Base-by-base conservation (phyloP, 306 rosid species). In the Abrus precatorius region DNA sequence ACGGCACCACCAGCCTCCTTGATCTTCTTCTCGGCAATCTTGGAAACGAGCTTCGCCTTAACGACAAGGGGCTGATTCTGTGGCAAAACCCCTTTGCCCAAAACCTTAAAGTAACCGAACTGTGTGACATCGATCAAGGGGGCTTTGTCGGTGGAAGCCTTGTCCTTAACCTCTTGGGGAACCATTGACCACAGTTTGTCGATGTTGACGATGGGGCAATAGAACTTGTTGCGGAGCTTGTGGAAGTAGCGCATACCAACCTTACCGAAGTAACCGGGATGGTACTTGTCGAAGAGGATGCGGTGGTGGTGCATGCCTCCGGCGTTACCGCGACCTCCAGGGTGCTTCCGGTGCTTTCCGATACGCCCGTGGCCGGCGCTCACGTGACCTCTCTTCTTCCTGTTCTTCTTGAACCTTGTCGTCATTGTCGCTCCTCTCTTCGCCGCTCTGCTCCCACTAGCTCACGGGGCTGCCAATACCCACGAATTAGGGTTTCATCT, bases 261-360 rank as follows among this genome's bases (percentile, higher is more conserved):
- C 73, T 91, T 91, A 0, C 97, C 97, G 80, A 91, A 91, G 76
- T 83, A 91, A 3, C 97, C 97, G 0, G 97, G 97, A 10, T 91
- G 97, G 88, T 91, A 91, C 77, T 91, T 91, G 85, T 91, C 97
- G 86, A 91, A 91, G 77, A 91, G 93, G 86, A 91, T 91, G 3
- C 97, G 87, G 74, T 91, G 97, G 79, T 91, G 97, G 78, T 91
- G 97, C 97, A 91, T 88, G 8, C 97, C 97, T 45, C 97, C 97
- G 47, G 97, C 97, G 87, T 91, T 91, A 27, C 97, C 97, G 0
- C 97, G 83, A 44, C 97, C 97, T 1, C 93, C 92, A 0, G 97
- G 97, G 1, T 91, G 97, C 88, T 91, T 91, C 0, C 97, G 67
- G 91, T 91, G 97, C 82, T 91, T 91, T 0, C 93, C 97, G 48